Conservation (phyloP, 129 eudicot genomes). For the Centella asiatica region DNA sequence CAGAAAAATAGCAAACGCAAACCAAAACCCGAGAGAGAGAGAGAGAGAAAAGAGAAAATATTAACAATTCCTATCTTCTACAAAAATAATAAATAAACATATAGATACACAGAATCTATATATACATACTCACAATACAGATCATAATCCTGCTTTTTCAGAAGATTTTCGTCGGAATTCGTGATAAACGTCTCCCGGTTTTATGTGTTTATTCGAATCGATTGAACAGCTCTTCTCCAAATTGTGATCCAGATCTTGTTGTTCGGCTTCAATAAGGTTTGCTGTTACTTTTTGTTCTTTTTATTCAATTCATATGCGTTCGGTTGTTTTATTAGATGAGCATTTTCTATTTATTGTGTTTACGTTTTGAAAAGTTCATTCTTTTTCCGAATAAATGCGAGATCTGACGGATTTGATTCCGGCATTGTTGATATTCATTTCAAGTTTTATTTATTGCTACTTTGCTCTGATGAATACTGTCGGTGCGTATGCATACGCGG, state of each 20-base stretch:
- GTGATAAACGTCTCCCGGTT: background rate
- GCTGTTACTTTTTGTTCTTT: conserved; percentile 13
- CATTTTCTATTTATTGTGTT: background rate
- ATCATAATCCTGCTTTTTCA: background rate
- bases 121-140: background rate
- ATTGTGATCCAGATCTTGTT: conserved; percentile 37
- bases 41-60: no score
- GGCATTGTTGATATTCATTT: conserved; percentile 32
- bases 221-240: conserved; percentile 18
- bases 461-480: background rate
- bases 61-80: no score
- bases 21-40: no score
- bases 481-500: background rate
- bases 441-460: conserved; percentile 2
- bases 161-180: background rate
- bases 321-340: background rate
- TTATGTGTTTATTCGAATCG: background rate
- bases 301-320: background rate
- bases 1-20: conserved; percentile 11
- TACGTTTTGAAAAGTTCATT: background rate
- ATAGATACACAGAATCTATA: background rate
- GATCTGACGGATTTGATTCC: conserved; percentile 35
- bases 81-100: background rate
- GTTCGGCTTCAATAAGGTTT: conserved; percentile 39
- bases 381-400: conserved; percentile 17